phyloP scores from a whole-genome alignment of 2,329 filamentous ascomycete genomes.

The Colletotrichum abscissum region DNA sequence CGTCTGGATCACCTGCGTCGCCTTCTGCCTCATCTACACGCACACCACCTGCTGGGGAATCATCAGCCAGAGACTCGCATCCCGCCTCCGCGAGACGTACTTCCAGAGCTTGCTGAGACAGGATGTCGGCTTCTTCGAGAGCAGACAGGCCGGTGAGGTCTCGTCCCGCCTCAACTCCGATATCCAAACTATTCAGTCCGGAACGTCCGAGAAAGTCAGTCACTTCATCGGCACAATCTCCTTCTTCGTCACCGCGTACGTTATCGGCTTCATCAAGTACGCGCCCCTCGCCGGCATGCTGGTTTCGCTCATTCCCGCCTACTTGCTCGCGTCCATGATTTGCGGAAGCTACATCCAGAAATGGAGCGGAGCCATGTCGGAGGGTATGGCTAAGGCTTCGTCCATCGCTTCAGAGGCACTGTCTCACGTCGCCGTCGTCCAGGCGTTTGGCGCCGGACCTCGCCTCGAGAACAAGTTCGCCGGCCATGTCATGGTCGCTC shows the following conservation, averaged over 20 bases:
- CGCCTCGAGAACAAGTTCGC: constrained; percentile 67
- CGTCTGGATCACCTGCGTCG: constrained; percentile 69
- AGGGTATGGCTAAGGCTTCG: constrained; percentile 60
- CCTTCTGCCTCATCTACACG: constrained; percentile 68
- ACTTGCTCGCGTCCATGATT: constrained; percentile 63
- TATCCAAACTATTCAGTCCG: constrained; percentile 68
- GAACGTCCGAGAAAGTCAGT: constrained; percentile 73
- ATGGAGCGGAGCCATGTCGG: constrained; percentile 55
- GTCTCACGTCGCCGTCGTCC: constrained; percentile 63
- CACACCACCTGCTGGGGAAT: constrained; percentile 70
- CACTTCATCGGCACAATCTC: constrained; percentile 66
- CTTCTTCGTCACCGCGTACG: constrained; percentile 71
- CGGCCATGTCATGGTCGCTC: constrained; percentile 60
- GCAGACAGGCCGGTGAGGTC: constrained; percentile 65
- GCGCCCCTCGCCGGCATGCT: constrained; percentile 67
- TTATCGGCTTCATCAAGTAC: constrained; percentile 71
- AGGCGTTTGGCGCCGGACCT: constrained; percentile 64
- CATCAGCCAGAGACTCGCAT: constrained; percentile 65
- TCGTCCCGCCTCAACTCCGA: constrained; percentile 67
- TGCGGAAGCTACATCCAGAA: constrained; percentile 62
- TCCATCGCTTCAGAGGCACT: constrained; percentile 67
- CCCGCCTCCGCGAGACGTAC: constrained; percentile 66
- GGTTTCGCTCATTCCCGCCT: constrained; percentile 65
- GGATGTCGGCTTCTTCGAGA: constrained; percentile 68
- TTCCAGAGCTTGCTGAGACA: constrained; percentile 65